phyloP scores from a whole-genome alignment of 805 yeast species.

The Nakazawaea anatomiae region DNA sequence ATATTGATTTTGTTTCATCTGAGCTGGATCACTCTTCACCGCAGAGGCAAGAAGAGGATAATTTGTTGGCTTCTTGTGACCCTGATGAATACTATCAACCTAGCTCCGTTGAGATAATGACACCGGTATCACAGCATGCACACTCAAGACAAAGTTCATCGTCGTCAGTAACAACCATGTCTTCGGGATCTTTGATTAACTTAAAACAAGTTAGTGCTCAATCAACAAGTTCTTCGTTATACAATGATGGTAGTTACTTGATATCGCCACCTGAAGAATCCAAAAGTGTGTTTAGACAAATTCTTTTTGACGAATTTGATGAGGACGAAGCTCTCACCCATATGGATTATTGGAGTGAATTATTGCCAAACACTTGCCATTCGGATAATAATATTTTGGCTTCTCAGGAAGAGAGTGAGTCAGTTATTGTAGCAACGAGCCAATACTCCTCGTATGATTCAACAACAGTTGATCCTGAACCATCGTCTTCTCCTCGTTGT shows the following conservation, averaged over 20 bases:
- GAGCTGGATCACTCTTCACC: neutral
- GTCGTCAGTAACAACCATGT: neutral
- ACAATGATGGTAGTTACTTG: neutral
- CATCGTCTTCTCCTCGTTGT: neutral
- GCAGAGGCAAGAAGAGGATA: neutral
- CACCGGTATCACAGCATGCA: neutral
- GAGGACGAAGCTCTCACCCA: neutral
- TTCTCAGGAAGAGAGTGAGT: neutral
- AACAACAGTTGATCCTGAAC: neutral
- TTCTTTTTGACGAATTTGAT: constrained; percentile 1
- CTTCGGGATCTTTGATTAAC: neutral
- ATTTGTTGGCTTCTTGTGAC: neutral
- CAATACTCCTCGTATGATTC: neutral
- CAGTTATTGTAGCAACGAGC: neutral
- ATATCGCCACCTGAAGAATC: neutral
- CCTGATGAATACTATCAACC: neutral
- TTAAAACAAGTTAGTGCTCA: neutral
- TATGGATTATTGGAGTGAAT: neutral
- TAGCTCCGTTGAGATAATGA: neutral
- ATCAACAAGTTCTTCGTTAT: neutral
- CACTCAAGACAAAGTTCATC: constrained; percentile 2
- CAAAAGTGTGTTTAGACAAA: constrained; percentile 2
- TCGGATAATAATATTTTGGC: neutral
- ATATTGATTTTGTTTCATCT: neutral
- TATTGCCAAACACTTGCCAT: neutral